Base-by-base conservation (phyloP, 495 filamentous ascomycete genomes). In the Ascodesmis nigricans region DNA sequence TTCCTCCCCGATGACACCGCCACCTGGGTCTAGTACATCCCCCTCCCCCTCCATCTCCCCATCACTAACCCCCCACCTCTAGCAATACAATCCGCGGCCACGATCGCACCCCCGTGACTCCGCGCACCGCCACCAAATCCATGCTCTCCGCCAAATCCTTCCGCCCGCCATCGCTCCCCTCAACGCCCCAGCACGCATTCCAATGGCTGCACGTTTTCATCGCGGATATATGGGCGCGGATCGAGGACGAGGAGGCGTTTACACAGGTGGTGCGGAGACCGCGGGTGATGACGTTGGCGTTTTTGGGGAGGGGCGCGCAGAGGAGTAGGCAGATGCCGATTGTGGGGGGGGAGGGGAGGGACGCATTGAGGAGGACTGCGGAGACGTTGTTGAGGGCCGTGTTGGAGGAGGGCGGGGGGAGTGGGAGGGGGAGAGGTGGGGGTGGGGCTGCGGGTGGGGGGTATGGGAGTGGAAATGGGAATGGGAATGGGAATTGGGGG, bases 71-170 rank as follows among this genome's bases (percentile, higher is more conserved):
- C n/a, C n/a, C n/a, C n/a, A n/a, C n/a, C n/a, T n/a, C n/a, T n/a
- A n/a, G n/a, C 24, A 65, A 75, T 34, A 72, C 74, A 13, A 72
- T 93, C 27, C 71, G 90, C 0, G 87, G 87, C 0, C 70, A 79
- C 33, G 87, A 97, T 51, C 53, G 57, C 25, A 90, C 74, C 48
- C 81, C 91, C 55, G 81, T 95, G 44, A 92, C 80, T 46, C 64
- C 82, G 22, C 68, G 87, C 38, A 92, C 81, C 8, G 76, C 82
- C 46, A 91, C 92, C 52, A 93, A 95, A 49, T 83, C 76, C 14
- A 97, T 97, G 87, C 65, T 93, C n/a, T 91, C 79, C 1, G 83
- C 87, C 28, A 97, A 97, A 49, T 87, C 81, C 0, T 97, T 97
- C 44, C 66, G 81, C 4, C 7, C 16, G 2, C 24, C 24, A 1